Conservation (phyloP, 768 basidiomycete species). For the Trametes gibbosa region DNA sequence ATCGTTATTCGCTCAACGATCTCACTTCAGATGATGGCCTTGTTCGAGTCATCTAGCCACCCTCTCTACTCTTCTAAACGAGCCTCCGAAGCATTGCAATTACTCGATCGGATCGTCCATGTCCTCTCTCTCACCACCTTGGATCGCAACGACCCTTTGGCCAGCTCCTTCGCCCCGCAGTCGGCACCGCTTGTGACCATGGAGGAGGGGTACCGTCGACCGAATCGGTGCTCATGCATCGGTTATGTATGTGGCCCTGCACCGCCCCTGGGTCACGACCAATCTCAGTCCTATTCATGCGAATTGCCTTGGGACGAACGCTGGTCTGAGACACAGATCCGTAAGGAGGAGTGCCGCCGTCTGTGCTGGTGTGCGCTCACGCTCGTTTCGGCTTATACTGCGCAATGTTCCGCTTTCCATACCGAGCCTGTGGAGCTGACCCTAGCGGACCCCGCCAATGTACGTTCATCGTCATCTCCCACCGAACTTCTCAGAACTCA, state of each 20-base stretch:
- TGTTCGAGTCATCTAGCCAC: conserved; percentile 76
- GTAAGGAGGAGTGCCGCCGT: conserved; percentile 70
- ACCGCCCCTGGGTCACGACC: conserved; percentile 27
- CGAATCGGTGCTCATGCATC: conserved; percentile 47
- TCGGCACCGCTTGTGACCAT: conserved; percentile 22
- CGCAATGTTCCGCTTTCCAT: conserved; percentile 66
- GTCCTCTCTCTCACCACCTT: conserved; percentile 50
- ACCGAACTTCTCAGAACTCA: background rate
- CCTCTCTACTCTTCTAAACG: conserved; percentile 59
- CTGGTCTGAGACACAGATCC: conserved; percentile 55
- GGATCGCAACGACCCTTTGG: conserved; percentile 50
- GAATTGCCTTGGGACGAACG: conserved; percentile 58
- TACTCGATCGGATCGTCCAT: conserved; percentile 66
- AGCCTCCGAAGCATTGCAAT: conserved; percentile 48
- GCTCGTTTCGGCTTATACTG: conserved; percentile 64
- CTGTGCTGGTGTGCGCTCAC: conserved; percentile 75
- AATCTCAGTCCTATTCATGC: conserved; percentile 42
- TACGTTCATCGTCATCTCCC: conserved; percentile 35
- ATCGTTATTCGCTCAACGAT: background rate
- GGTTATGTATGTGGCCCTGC: conserved; percentile 28
- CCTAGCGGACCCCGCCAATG: conserved; percentile 65
- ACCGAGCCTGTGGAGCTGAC: conserved; percentile 54
- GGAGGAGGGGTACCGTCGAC: conserved; percentile 20
- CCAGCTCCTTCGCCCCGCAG: conserved; percentile 14
- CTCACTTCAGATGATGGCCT: conserved; percentile 56